phyloP scores from a whole-genome alignment of 1,284 basidiomycete species.

The Mycena sp. region DNA sequence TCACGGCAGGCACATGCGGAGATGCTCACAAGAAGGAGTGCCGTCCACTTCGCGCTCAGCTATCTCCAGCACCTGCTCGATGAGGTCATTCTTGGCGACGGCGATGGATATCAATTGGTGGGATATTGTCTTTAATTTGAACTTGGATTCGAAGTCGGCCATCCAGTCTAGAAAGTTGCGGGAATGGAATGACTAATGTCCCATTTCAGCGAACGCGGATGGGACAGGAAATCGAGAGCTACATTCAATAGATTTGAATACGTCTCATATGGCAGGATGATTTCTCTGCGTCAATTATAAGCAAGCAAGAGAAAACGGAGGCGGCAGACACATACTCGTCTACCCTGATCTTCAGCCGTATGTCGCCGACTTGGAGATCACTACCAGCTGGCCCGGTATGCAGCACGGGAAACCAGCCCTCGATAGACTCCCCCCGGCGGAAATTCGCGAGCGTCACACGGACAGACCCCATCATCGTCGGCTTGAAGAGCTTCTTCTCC shows the following conservation, averaged over 20 bases:
- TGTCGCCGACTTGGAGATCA: slow-evolving; percentile 74
- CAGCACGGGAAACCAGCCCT: slow-evolving; percentile 87
- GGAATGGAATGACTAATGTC: slow-evolving; percentile 63
- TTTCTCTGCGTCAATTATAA: slow-evolving; percentile 61
- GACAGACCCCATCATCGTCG: slow-evolving; percentile 66
- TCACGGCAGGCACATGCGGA: background rate
- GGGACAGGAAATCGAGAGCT: slow-evolving; percentile 31
- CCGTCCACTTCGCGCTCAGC: slow-evolving; percentile 75
- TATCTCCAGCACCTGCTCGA: slow-evolving; percentile 73
- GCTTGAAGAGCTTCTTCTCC: slow-evolving; percentile 71
- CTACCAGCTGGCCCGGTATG: slow-evolving; percentile 55
- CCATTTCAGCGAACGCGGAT: slow-evolving; percentile 8
- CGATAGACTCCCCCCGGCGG: slow-evolving; percentile 73
- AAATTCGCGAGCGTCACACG: slow-evolving; percentile 75
- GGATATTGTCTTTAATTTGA: slow-evolving; percentile 70
- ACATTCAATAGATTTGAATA: slow-evolving; percentile 68
- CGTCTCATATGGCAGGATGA: slow-evolving; percentile 70
- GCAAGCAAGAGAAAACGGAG: slow-evolving; percentile 22
- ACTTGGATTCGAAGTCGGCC: slow-evolving; percentile 70
- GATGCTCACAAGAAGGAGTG: slow-evolving; percentile 62
- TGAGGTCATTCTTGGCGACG: slow-evolving; percentile 66
- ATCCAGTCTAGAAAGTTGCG: slow-evolving; percentile 81
- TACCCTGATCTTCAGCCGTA: slow-evolving; percentile 75
- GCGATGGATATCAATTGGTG: slow-evolving; percentile 74
- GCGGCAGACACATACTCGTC: slow-evolving; percentile 69